Evolutionary conservation across 78 protist species (phyloP).

Genomic region (Polysphondylium violaceum): DNA sequence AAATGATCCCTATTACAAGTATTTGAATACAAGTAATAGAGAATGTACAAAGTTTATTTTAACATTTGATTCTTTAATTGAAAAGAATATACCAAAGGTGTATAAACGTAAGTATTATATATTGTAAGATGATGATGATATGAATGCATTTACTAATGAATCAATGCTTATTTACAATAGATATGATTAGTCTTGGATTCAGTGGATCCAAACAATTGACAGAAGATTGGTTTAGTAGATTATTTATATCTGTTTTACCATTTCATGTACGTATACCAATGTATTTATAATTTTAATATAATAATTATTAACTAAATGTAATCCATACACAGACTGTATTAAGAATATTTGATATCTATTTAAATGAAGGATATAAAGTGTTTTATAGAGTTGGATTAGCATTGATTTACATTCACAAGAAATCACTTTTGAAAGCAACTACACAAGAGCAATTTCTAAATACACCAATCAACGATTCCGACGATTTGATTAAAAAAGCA

Average conservation of each 20-base stretch:
- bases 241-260: slow-evolving; percentile 60
- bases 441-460: slow-evolving; percentile 20
- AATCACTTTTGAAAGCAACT: slow-evolving; percentile 7
- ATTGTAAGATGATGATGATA: background rate
- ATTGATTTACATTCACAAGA: slow-evolving; percentile 32
- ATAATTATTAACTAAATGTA: no score
- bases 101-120: slow-evolving; percentile 46
- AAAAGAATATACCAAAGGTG: slow-evolving; percentile 50
- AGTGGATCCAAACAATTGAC: slow-evolving; percentile 7
- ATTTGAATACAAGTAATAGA: slow-evolving; percentile 30
- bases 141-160: no score
- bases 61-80: slow-evolving; percentile 52
- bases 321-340: slow-evolving; percentile 5
- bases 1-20: background rate
- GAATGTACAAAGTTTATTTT: slow-evolving; percentile 37
- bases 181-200: slow-evolving; percentile 55
- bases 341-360: slow-evolving; percentile 44
- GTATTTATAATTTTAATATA: no score
- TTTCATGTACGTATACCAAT: background rate
- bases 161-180: background rate
- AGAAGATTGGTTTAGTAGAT: slow-evolving; percentile 73
- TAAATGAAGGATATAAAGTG: slow-evolving; percentile 66
- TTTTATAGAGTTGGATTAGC: slow-evolving; percentile 56
- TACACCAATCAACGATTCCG: slow-evolving; percentile 19
- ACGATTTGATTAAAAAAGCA: slow-evolving; percentile 35